Evolutionary conservation across 75 land plant species (phyloP), one percentile per base, ranked within the genome.

Genomic region (Larix kaempferi): DNA sequence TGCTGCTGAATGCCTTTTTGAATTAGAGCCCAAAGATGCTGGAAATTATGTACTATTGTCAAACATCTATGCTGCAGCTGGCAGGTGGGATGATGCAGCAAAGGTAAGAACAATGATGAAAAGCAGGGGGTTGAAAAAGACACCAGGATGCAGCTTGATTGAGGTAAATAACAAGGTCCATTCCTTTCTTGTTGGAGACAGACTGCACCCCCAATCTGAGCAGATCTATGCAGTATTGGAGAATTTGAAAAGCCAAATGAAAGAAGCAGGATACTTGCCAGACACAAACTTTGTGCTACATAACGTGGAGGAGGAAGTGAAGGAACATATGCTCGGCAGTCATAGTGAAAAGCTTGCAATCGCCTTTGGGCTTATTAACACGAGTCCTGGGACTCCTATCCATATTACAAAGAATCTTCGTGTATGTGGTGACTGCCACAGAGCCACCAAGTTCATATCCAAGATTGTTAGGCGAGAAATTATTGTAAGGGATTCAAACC

Each of bases 21-120:
- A 80, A 13, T 60, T 67, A 44, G 82, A 81, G 29, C 59, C 82
- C 3, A 35, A 56, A 33, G 56, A 10, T 44, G 37, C 81, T 21
- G 74, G 63, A 64, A 52, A 58, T 26, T 81, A 81, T 66, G 82
- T 81, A 26, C 27, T 78, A 29, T 57, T 81, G 16, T 81, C 82
- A 33, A 81, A 81, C 71, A 65, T 81, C 14, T 81, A 64, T 66
- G 60, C 81, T n/a, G 79, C 78, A 21, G 81, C 80, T 16, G 13
- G 59, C 58, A 76, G 58, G 81, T 80, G 81, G 81, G 54, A 62
- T 22, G 80, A 80, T 6, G 81, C 44, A 74, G 57, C 57, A 52
- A 74, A 74, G 57, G 58, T 74, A 3, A 79, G 80, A 27, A 56
- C 52, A 37, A 23, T 73, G 79, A 76, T 76, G 80, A 55, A 54